Base-by-base conservation (phyloP, 202 grass and related monocot species). In the Saccharum hybrid region DNA sequence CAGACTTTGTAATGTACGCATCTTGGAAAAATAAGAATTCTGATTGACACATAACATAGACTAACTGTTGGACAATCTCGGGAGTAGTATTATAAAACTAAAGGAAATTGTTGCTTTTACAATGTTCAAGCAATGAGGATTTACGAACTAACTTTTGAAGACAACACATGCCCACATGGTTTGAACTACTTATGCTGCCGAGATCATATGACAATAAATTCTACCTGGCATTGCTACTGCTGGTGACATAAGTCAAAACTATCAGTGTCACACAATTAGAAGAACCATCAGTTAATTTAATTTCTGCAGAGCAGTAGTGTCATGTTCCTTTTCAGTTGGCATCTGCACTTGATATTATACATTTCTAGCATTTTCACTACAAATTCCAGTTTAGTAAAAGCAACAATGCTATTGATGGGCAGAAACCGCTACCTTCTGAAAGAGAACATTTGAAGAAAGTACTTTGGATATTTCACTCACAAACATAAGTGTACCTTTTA, bases 401-500 rank as follows among this genome's bases (percentile, higher is more conserved):
- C 0, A 18, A 33, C 1, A 72, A 31, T 60, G 45, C 4, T 57
- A 39, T 70, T 57, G 21, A 28, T 18, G 13, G 30, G 13, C 60
- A 45, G 8, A 5, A 67, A 23, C 16, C 43, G 8, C 10, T 43
- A 15, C 52, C 59, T 43, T 68, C 63, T 57, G 68, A 80, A 65
- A 75, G 3, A 70, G 38, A 63, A 45, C 6, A 56, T 71, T 30
- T 12, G 37, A 87, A 33, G 19, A 66, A 71, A 45, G 13, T 64
- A 63, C 12, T n/a, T 8, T 14, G 59, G 36, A 90, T 62, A 71
- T 70, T 81, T 64, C 63, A 83, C 15, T 57, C 14, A 76, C 16
- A 69, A 41, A 72, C 0, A 70, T 3, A 3, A 59, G 37, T 61
- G 18, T 84, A 90, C 89, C 89, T 84, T 84, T 67, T 90, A 72